These are phyloP conservation scores for Globisporangium okanoganense DNA, from an alignment of 352 stramenopile species.

Conservation along the genomic window DNA sequence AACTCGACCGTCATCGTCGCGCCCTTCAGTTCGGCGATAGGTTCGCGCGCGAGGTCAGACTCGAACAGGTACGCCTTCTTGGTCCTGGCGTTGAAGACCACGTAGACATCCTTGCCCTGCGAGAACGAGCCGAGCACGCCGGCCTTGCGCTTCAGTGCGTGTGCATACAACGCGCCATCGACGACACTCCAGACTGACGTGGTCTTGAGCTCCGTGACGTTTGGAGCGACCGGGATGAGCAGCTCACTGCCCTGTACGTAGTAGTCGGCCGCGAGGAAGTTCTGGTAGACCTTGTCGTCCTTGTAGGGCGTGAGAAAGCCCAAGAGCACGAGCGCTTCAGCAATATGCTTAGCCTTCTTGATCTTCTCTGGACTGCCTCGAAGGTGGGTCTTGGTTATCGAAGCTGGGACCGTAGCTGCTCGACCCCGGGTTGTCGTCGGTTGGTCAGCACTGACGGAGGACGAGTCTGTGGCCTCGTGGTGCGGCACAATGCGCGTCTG, in stretches of 20 bases:
- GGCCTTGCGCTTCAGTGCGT: constrained; percentile 6
- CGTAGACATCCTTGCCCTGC: constrained; percentile 8
- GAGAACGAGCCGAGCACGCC: constrained; percentile 1
- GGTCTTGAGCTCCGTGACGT: not conserved
- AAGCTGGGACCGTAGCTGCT: too few species aligned
- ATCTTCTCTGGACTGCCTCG: not conserved
- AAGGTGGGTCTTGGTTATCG: too few species aligned
- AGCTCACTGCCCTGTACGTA: constrained; percentile 6
- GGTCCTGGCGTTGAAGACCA: constrained; percentile 5
- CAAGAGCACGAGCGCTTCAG: constrained; percentile 26
- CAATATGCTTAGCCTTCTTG: constrained; percentile 22
- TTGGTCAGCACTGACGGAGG: too few species aligned
- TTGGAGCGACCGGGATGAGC: not conserved
- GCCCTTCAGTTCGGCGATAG: not conserved
- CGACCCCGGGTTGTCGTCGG: too few species aligned
- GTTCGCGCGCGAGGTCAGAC: not conserved
- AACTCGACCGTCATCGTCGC: not conserved
- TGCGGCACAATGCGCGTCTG: too few species aligned
- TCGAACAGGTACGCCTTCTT: constrained; percentile 8
- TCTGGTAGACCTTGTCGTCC: not conserved
- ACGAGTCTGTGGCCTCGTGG: too few species aligned
- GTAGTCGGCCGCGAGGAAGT: not conserved
- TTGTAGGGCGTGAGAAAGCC: constrained; percentile 27
- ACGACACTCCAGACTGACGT: constrained; percentile 7
- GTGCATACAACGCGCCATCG: constrained; percentile 4